Evolutionary conservation across 805 yeast genomes (phyloP), one percentile per base, ranked within the genome.

Genomic region (Suhomyces sp.): DNA sequence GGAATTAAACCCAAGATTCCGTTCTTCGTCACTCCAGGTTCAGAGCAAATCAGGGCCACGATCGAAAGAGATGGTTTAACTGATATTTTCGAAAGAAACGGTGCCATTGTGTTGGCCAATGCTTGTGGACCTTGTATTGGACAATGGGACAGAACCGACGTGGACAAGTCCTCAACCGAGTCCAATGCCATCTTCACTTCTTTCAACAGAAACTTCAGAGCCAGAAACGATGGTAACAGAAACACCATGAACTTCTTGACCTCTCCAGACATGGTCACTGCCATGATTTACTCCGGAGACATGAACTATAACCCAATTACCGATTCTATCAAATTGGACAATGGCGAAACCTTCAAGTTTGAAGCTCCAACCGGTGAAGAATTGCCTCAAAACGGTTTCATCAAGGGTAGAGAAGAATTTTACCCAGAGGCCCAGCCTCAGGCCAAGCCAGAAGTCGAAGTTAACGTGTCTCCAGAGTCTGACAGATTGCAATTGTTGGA

Each of bases 101-200:
- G 97, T 63, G 98, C 96, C 71, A 82, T 87, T 56, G 97, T 93
- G 52, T 80, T 93, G 69, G 97, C 98, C 57, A 93, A 93, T 71
- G 98, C 98, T 54, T 93, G 98, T 82, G 98, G 98, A 68, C 98
- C 98, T 70, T 92, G 98, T 83, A 92, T 92, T 70, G 98, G 98
- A 68, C 97, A 93, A 80, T 93, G 99, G 99, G 97, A 94, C 71
- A 88, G 98, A 79, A 80, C 82, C 59, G 96, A 89, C 68, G 82
- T 88, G 44, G 71, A 82, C 46, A 84, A 84, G 69, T 76, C 79
- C 27, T 80, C 87, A 6, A 77, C 78, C 50, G 90, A 86, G 58
- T 79, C 79, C 63, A 92, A 91, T 73, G 89, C 98, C 50, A 94
- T 93, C 62, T 92, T 93, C 74, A 91, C 98, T 5, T 92, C 97